phyloP scores from a whole-genome alignment of 148 eudicot species.

The Drosera capensis region DNA sequence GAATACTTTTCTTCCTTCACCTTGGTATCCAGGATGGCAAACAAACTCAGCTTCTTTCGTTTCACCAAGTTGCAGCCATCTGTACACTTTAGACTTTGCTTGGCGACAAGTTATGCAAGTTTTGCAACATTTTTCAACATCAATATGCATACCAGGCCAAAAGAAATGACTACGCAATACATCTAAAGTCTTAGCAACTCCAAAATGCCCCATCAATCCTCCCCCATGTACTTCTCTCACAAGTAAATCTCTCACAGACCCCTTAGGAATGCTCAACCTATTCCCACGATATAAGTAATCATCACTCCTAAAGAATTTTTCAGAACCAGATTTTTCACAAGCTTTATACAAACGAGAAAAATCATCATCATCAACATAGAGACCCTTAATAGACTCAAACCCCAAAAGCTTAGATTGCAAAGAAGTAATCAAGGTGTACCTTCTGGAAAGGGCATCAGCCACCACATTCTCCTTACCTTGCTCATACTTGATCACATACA shows the following conservation, averaged over 20 bases:
- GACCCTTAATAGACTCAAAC: slow-evolving; percentile 5
- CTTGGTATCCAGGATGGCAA: no score
- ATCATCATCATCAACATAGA: background rate
- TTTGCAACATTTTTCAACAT: background rate
- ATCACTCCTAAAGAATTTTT: slow-evolving; percentile 2
- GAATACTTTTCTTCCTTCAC: no score
- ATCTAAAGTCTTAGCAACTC: background rate
- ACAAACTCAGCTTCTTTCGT: no score
- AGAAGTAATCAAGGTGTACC: background rate
- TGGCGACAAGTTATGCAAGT: background rate
- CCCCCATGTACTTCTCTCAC: slow-evolving; percentile 3
- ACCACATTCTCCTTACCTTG: background rate
- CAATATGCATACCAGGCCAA: background rate
- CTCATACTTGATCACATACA: background rate
- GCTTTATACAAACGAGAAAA: background rate
- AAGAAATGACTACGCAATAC: background rate
- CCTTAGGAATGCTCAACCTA: slow-evolving; percentile 5
- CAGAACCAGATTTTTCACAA: background rate
- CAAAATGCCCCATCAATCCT: slow-evolving; percentile 4
- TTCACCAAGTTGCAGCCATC: no score
- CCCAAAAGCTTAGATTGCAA: background rate
- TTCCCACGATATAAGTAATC: slow-evolving; percentile 4
- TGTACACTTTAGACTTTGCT: background rate
- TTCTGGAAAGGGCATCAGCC: background rate
- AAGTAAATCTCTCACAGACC: slow-evolving; percentile 1